Percentiles rank a stretch among this genome's conserved stretches.
Conservation (phyloP, 2,329 filamentous ascomycete species). For the Coleophoma cylindrospora region DNA sequence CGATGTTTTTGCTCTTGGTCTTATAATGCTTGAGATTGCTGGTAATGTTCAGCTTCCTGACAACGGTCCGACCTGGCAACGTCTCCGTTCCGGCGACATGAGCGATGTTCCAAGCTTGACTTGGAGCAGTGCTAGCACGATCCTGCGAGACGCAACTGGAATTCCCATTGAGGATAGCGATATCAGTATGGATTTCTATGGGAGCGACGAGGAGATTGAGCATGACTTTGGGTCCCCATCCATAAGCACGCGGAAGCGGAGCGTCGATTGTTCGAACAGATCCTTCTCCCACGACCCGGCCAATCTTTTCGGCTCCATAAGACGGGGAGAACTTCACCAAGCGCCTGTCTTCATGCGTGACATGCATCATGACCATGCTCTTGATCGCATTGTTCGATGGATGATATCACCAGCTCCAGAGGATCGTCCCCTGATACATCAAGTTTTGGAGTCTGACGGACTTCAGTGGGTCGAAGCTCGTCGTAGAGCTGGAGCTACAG, state of each 20-base stretch:
- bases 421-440: conserved; percentile 67
- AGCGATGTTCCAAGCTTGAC: conserved; percentile 85
- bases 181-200: conserved; percentile 22
- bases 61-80: conserved; percentile 87
- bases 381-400: conserved; percentile 79
- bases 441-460: conserved; percentile 69
- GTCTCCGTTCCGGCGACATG: conserved; percentile 82
- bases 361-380: conserved; percentile 62
- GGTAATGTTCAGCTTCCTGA: conserved; percentile 92
- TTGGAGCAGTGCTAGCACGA: conserved; percentile 66
- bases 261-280: conserved; percentile 18
- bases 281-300: conserved; percentile 26
- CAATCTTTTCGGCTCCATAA: conserved; percentile 33
- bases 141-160: conserved; percentile 70
- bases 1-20: conserved; percentile 88
- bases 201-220: conserved; percentile 33
- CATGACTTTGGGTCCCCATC: conserved; percentile 31
- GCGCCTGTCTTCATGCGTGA: conserved; percentile 91
- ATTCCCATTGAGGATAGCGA: conserved; percentile 47
- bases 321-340: conserved; percentile 52
- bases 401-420: conserved; percentile 78
- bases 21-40: conserved; percentile 92
- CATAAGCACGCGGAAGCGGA: conserved; percentile 21
- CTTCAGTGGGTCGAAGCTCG: conserved; percentile 75
- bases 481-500: conserved; percentile 81